Base-by-base conservation (phyloP, 2,329 filamentous ascomycete genomes). In the Diplodia mutila region DNA sequence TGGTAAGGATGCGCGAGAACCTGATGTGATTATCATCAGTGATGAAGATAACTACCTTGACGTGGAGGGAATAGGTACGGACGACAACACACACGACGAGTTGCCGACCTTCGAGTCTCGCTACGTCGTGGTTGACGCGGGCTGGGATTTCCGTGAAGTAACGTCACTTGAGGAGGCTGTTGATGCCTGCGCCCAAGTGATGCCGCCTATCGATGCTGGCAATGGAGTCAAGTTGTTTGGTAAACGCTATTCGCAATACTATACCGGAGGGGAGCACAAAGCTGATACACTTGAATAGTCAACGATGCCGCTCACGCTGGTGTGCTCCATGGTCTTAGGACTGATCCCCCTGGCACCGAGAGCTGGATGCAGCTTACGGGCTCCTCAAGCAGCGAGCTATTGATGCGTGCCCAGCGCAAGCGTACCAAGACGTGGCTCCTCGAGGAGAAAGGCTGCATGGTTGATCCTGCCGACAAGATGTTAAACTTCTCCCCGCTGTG, bases 181-280 rank as follows among this genome's bases (percentile, higher is more conserved):
- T 54, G n/a, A 8, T 9, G 11, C 7, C 49, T 53, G 61, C 21
- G 18, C 9, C 9, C 49, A 57, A 42, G 46, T 34, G 5, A 52
- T 63, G 59, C 59, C 68, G n/a, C 63, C 51, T 0, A 68, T 71
- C n/a, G 49, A 69, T 27, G 68, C 67, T 27, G 69, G 69, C 6
- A 71, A 69, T 23, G 69, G 67, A 11, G 69, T 70, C 3, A 42
- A 23, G 27, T 42, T 70, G 34, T 70, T 61, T 49, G 27, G 68
- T 69, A 32, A 63, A 61, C 53, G 57, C 37, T 34, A 2, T 46
- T 11, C 23, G 7, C 23, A 52, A 52, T 7, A 1, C 51, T 55
- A 21, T 21, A 32, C n/a, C n/a, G n/a, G 2, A 21, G 32, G 11
- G 18, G 8, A n/a, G 8, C 14, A 12, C 1, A 18, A 11, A 0